Percentiles rank a stretch among this genome's conserved stretches.
Evolutionary conservation across 257 asterid genomes (phyloP).

Genomic region (Phtheirospermum japonicum): DNA sequence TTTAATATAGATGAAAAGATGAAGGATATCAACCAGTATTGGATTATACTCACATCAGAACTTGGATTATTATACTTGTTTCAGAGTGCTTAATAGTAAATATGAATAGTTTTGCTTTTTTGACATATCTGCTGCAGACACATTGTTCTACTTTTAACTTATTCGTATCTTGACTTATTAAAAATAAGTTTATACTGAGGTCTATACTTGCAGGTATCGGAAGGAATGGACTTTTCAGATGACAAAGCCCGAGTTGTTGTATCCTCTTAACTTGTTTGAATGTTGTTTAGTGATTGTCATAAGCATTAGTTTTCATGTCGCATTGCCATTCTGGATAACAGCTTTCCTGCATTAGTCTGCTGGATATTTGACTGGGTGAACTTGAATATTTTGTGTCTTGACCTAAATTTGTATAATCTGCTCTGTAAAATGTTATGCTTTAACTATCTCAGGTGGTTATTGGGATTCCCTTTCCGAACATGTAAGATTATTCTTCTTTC

Average conservation of each 20-base stretch:
- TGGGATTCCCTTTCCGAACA: conserved; percentile 95
- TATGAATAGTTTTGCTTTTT: conserved; percentile 2
- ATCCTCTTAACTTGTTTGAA: conserved; percentile 43
- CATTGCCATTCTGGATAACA: conserved; percentile 10
- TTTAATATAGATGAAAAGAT: background rate
- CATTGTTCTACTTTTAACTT: conserved; percentile 7
- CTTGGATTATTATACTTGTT: conserved; percentile 12
- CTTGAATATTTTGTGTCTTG: background rate
- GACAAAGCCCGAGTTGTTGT: conserved; percentile 96
- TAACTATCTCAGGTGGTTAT: conserved; percentile 77
- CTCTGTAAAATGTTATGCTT: conserved; percentile 39
- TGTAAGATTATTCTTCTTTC: conserved; percentile 50
- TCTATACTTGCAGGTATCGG: conserved; percentile 70
- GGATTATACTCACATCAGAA: background rate
- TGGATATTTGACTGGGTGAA: conserved; percentile 15
- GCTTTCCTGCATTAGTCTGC: conserved; percentile 11
- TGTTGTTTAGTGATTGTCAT: conserved; percentile 16
- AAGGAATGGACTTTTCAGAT: conserved; percentile 97
- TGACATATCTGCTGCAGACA: background rate
- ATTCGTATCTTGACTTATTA: conserved; percentile 3
- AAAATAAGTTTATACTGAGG: conserved; percentile 18
- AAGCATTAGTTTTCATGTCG: conserved; percentile 12
- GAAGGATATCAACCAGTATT: background rate
- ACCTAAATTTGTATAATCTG: conserved; percentile 13
- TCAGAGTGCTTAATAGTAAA: conserved; percentile 9